phyloP scores from a whole-genome alignment of 306 rosid genomes.

The Cicer arietinum region DNA sequence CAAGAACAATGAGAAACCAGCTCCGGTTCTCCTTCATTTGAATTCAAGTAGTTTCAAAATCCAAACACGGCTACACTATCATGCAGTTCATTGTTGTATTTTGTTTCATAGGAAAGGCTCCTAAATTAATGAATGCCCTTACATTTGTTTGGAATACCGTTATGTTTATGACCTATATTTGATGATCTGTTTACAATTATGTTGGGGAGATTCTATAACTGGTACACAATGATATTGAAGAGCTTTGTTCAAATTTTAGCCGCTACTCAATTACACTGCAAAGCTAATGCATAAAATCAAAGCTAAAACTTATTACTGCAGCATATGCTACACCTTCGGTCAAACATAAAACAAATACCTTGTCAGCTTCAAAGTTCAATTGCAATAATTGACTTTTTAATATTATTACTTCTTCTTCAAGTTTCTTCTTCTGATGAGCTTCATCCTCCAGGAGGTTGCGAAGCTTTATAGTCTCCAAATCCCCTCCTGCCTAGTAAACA shows the following conservation, averaged over 20 bases:
- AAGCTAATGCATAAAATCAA: conserved; percentile 29
- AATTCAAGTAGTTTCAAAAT: conserved; percentile 28
- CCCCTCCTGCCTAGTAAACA: conserved; percentile 72
- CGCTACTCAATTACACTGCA: conserved; percentile 1
- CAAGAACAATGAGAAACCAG: conserved; percentile 33
- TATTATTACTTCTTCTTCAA: conserved; percentile 87
- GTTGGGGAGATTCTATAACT: conserved; percentile 29
- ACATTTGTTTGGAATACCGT: conserved; percentile 24
- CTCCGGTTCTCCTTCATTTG: conserved; percentile 32
- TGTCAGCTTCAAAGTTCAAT: conserved; percentile 83
- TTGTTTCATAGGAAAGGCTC: conserved; percentile 11
- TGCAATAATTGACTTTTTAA: conserved; percentile 86
- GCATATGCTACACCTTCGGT: conserved; percentile 32
- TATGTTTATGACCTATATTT: conserved; percentile 37
- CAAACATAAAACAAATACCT: conserved; percentile 60
- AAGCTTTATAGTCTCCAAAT: conserved; percentile 63
- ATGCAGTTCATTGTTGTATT: conserved; percentile 9
- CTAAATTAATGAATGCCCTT: conserved; percentile 10
- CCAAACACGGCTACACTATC: conserved; percentile 10
- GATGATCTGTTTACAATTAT: conserved; percentile 25
- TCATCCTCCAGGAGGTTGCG: conserved; percentile 74
- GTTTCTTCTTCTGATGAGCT: conserved; percentile 72
- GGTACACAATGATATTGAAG: background rate
- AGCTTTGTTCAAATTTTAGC: background rate
- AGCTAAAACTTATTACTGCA: conserved; percentile 27